These are phyloP conservation scores for Elsinoe necatrix DNA, from an alignment of 2,329 filamentous ascomycete species.

Conservation along the genomic window DNA sequence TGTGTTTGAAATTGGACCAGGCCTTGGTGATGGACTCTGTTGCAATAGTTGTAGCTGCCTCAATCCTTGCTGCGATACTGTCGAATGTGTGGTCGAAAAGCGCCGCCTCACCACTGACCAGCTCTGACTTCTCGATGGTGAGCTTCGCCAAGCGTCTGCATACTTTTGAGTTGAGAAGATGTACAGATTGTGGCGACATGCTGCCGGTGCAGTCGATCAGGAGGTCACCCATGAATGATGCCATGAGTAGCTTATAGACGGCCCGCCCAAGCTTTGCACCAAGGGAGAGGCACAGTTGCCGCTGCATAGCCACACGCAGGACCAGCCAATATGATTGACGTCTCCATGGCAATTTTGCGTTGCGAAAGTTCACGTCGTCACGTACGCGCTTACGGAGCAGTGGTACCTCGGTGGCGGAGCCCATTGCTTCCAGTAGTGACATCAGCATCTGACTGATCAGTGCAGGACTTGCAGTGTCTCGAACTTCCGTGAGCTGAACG, in stretches of 20 bases:
- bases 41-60: not conserved
- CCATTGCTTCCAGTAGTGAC: constrained; percentile 50
- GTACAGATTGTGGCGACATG: constrained; percentile 14
- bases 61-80: not conserved
- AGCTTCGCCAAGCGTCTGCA: constrained; percentile 23
- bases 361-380: constrained; percentile 41
- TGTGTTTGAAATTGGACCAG: constrained; percentile 3
- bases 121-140: not conserved
- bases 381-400: constrained; percentile 50
- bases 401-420: constrained; percentile 31
- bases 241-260: constrained; percentile 33
- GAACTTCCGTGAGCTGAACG: constrained; percentile 41
- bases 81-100: not conserved
- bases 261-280: constrained; percentile 19
- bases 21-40: not conserved
- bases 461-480: constrained; percentile 50
- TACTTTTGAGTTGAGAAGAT: constrained; percentile 24
- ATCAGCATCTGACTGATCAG: constrained; percentile 54
- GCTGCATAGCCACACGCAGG: constrained; percentile 49
- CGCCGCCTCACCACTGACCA: not conserved
- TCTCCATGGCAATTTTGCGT: constrained; percentile 49
- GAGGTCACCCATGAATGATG: constrained; percentile 42
- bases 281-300: constrained; percentile 34
- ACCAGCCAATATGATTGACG: constrained; percentile 55
- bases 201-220: constrained; percentile 16